A percentile compares a stretch with the other conserved stretches of the same genome.
phyloP scores from a whole-genome alignment of 345 rosid species.

The Dovyalis caffra region DNA sequence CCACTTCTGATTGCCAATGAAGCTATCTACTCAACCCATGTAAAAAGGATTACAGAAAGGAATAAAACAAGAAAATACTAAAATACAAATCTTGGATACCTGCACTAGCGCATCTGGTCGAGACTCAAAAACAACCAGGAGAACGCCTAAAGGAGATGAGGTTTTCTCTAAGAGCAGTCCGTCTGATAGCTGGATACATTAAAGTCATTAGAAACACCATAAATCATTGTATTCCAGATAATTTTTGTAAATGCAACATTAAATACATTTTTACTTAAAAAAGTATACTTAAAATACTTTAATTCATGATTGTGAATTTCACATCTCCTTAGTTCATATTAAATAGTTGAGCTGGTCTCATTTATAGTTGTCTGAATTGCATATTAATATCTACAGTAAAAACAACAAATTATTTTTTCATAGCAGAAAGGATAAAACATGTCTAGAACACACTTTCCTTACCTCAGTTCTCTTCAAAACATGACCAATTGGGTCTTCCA shows the following conservation, averaged over 20 bases:
- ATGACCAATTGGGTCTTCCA: slow-evolving; percentile 92
- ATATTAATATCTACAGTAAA: background rate
- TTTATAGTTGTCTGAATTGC: background rate
- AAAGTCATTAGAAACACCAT: slow-evolving; percentile 20
- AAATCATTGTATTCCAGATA: background rate
- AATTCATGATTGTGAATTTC: background rate
- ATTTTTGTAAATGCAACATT: background rate
- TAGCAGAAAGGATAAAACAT: background rate
- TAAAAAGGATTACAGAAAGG: slow-evolving; percentile 7
- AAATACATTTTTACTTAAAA: background rate
- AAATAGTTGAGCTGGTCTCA: background rate
- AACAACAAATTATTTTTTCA: background rate
- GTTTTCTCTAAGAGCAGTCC: slow-evolving; percentile 94
- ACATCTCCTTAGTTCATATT: background rate
- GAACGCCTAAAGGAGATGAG: slow-evolving; percentile 93
- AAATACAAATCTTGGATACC: slow-evolving; percentile 39
- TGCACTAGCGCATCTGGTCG: slow-evolving; percentile 98
- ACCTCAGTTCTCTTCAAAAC: slow-evolving; percentile 91
- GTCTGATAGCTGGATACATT: slow-evolving; percentile 71
- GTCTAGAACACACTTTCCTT: slow-evolving; percentile 14
- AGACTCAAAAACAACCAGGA: slow-evolving; percentile 91
- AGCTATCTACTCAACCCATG: slow-evolving; percentile 67
- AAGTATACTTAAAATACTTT: background rate
- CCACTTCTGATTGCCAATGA: slow-evolving; percentile 95
- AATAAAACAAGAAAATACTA: background rate